Base-by-base conservation (phyloP, 306 rosid species). In the Cajanus cajan region DNA sequence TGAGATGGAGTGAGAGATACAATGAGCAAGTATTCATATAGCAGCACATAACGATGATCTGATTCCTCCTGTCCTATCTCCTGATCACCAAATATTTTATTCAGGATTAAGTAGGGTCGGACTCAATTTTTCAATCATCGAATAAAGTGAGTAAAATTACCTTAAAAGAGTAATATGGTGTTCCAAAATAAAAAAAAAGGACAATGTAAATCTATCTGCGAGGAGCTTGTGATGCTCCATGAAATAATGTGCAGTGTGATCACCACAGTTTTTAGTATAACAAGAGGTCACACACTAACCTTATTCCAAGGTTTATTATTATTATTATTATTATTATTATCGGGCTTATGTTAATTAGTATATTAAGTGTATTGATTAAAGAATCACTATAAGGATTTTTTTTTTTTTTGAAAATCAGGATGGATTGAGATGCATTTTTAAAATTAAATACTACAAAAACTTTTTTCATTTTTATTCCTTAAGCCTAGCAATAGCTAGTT, bases 211-310 rank as follows among this genome's bases (percentile, higher is more conserved):
- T 73, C 52, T 62, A 51, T 73, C 11, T 41, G 79, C 19, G 6
- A 41, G 48, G 61, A 54, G 80, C 48, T 52, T 16, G 51, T 83
- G 73, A 66, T 66, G 64, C 43, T 58, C 59, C 83, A 55, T 78
- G 76, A 67, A 83, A 73, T 67, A 47, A 79, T 37, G 81, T 78
- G 77, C 68, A 25, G 45, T 72, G 84, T 50, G 68, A 52, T 72
- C 79, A 36, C 68, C 67, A 44, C 5, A 34, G 45, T 33, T 19
- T 36, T 61, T 80, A 63, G 55, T 64, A 39, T 5, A 16, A 48
- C 68, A 58, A 33, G 39, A 37, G 74, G 34, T 13, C 48, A 62
- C 73, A 72, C 44, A 70, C 25, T 59, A 58, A 44, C 47, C 71
- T 58, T 40, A 34, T 79, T 78, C 75, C 74, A 52, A 69, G 40